Evolutionary conservation across 768 basidiomycete species (phyloP), one percentile per base, ranked within the genome.

Genomic region (Trametes meyenii): DNA sequence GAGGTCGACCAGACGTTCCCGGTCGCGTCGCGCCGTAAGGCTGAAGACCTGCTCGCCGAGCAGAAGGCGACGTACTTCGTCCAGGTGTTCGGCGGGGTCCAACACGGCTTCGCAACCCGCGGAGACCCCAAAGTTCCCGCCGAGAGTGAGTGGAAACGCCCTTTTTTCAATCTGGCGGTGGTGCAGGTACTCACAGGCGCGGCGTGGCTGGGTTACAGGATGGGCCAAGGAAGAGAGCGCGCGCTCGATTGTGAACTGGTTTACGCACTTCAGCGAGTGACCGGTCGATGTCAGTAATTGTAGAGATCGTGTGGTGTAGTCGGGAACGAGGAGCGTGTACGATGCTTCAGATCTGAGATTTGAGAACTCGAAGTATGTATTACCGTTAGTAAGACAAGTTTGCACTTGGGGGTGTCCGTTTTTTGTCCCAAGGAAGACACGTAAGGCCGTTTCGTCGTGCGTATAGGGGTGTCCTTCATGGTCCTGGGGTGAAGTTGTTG

Each of bases 1-100:
- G 86, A 87, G 71, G 75, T 64, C n/a, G 87, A 88, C 67, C 62
- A 66, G 1, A 79, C 84, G 0, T 87, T 88, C 76, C 77, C 83
- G 1, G 23, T 75, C 0, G 76, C 77, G n/a, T 77, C 79, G 0
- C 83, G 86, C 35, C 81, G 81, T 24, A 75, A 78, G 1, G 83
- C 82, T 0, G 86, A 87, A 61, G 83, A 85, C 50, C 80, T 85
- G 10, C 71, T 88, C 16, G 75, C 78, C 8, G 80, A 79, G 55
- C 74, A 69, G 23, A 83, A 83, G 55, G 79, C 80, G 0, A 74
- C 72, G 0, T 88, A 87, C 68, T 81, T 84, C 62, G 75, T 85
- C 62, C 85, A 87, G 49, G 67, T 84, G 16, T 87, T 87, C 68
- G 81, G 82, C 5, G 73, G 76, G 0, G 74, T 80, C 12, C 62